phyloP scores from a whole-genome alignment of 2,329 filamentous ascomycete genomes.

The Colletotrichum somersetense region DNA sequence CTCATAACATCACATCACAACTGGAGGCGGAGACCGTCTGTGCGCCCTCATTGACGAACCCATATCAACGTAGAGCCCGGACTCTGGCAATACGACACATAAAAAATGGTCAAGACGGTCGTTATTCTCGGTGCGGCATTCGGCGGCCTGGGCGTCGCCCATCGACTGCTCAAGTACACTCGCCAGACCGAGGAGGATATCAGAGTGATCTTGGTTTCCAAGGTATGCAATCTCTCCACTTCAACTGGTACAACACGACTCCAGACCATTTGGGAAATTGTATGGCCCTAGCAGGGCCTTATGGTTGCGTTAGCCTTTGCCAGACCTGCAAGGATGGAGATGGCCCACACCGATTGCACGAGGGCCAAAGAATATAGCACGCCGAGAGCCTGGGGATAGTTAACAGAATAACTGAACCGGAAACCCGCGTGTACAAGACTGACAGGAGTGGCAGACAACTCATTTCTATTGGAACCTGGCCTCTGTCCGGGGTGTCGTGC shows the following conservation, averaged over 20 bases:
- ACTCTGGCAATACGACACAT: neutral
- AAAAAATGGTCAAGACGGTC: conserved; percentile 63
- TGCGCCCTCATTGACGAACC: no score
- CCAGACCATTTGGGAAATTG: neutral
- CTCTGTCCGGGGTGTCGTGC: conserved; percentile 67
- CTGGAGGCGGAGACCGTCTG: no score
- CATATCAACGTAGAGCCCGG: neutral
- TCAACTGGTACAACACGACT: neutral
- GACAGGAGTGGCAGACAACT: conserved; percentile 56
- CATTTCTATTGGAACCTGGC: conserved; percentile 72
- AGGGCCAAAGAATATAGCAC: neutral
- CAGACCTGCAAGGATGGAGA: conserved; percentile 19
- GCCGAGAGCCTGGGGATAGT: neutral
- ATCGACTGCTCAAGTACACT: conserved; percentile 67
- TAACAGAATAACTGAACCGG: neutral
- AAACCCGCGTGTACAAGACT: conserved; percentile 1
- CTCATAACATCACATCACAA: neutral
- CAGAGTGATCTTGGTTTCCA: conserved; percentile 68
- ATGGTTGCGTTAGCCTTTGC: conserved; percentile 24
- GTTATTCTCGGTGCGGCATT: conserved; percentile 68
- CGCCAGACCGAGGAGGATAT: conserved; percentile 58
- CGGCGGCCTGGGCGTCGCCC: conserved; percentile 65
- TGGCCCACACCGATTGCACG: neutral
- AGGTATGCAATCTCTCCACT: conserved; percentile 54
- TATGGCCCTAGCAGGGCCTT: neutral